A percentile compares a stretch with the other conserved stretches of the same genome.
Conservation (phyloP, 2,329 filamentous ascomycete genomes). For the Monilinia vaccinii-corymbosi region DNA sequence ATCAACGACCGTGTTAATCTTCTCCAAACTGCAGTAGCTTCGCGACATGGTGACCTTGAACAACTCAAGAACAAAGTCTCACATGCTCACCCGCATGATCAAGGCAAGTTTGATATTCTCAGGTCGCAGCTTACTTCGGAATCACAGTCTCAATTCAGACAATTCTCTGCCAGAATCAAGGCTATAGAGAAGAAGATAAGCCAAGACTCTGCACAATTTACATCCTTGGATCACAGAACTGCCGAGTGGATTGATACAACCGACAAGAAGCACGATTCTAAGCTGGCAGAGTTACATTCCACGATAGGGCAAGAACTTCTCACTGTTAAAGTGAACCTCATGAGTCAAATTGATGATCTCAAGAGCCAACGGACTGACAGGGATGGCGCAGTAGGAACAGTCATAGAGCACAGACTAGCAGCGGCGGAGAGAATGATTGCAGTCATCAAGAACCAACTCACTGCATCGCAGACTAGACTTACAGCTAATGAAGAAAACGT, state of each 20-base stretch:
- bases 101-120: neutral
- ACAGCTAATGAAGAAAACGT: neutral
- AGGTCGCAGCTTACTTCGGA: neutral
- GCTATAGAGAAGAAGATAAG: neutral
- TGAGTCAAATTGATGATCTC: neutral
- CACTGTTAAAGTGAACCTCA: neutral
- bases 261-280: neutral
- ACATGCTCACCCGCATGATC: neutral
- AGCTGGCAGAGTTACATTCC: neutral
- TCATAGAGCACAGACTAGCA: neutral
- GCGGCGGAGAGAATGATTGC: neutral
- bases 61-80: neutral
- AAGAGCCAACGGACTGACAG: neutral
- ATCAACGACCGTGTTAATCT: neutral
- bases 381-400: neutral
- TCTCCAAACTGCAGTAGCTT: neutral
- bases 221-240: constrained; percentile 4
- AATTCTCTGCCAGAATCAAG: neutral
- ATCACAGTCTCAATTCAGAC: neutral
- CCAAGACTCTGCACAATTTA: neutral
- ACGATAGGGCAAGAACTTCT: neutral
- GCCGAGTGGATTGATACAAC: constrained; percentile 1
- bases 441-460: neutral
- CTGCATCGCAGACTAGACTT: neutral
- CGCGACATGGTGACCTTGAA: neutral